Base-by-base conservation (phyloP, 1,284 basidiomycete genomes). In the Lignosus rhinocerotis region DNA sequence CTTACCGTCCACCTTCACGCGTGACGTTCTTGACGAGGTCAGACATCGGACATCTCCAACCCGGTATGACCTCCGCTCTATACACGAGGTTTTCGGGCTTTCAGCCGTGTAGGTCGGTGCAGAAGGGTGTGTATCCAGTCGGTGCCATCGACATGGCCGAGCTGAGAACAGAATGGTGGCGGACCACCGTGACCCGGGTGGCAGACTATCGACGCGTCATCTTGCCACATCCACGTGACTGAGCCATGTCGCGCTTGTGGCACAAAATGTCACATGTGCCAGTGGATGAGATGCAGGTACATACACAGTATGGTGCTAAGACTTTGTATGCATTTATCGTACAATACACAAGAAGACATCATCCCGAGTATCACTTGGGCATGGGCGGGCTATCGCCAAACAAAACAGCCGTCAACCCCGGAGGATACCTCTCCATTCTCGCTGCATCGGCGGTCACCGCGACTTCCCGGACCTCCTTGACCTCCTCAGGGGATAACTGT, bases 401-500 rank as follows among this genome's bases (percentile, higher is more conserved):
- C 16, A 63, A 42, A 12, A 53, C 16, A 2, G 19, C 39, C 12
- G 21, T 14, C 12, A 46, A 8, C 11, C 21, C 56, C 25, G 51
- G 21, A 1, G 60, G 59, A 38, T 67, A 67, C 36, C 64, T 45
- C 3, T 53, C 38, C 5, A 53, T 58, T 11, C 56, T 30, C 6
- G 50, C 55, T 11, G 67, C 67, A 32, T 69, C 66, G 3, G 66
- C 65, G 8, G 58, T 58, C 33, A 62, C 51, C 6, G 73, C 65
- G n/a, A 64, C 58, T 30, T 62, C 46, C 14, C 72, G 64, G 8
- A 76, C 65, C 49, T 69, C 64, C 43, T 63, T 46, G 3, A 72
- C 46, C 34, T 76, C 73, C 30, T 71, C 69, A 0, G 60, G 45
- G 1, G 65, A 60, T 11, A 76, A 65, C 53, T 67, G 63, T 11